A percentile compares a stretch with the other conserved stretches of the same genome.
These are phyloP conservation scores for Ceratobasidium sp. DNA, from an alignment of 1,284 basidiomycete genomes.

Conservation along the genomic window DNA sequence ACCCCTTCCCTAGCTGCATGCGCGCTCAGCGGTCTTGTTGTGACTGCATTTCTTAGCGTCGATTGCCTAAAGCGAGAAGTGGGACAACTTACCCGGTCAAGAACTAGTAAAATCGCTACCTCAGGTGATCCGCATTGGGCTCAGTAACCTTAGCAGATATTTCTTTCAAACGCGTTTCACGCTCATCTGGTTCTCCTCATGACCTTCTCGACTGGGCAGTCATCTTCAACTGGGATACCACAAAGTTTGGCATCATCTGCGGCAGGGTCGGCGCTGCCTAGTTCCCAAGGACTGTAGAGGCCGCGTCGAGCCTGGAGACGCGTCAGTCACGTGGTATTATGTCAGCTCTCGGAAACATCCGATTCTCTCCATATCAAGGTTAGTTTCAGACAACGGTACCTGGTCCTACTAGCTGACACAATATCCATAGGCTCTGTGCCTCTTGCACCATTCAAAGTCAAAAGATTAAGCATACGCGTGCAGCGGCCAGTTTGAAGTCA, in stretches of 20 bases:
- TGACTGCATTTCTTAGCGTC: conserved; percentile 22
- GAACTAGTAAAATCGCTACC: conserved; percentile 39
- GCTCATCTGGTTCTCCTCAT: conserved; percentile 21
- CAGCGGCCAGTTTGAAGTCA: too few species aligned
- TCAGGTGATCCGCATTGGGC: conserved; percentile 25
- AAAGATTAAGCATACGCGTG: too few species aligned
- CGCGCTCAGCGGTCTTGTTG: conserved; percentile 46
- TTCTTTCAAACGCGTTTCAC: conserved; percentile 42
- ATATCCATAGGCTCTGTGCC: too few species aligned
- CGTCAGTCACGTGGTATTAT: conserved; percentile 26
- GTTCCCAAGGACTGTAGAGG: conserved; percentile 2
- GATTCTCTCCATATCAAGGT: too few species aligned
- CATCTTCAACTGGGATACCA: conserved; percentile 6
- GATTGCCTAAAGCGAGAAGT: neutral
- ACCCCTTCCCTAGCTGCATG: conserved; percentile 67
- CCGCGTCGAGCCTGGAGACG: conserved; percentile 13
- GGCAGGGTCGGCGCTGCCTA: conserved; percentile 14
- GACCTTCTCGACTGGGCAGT: conserved; percentile 7
- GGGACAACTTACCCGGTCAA: conserved; percentile 28
- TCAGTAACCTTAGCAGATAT: conserved; percentile 38
- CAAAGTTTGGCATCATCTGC: conserved; percentile 14
- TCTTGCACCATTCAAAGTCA: too few species aligned
- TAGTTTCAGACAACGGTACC: too few species aligned
- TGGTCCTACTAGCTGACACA: too few species aligned
- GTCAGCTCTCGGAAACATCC: neutral